Base-by-base conservation (phyloP, 2,329 filamentous ascomycete genomes). In the Monosporascus sp. region DNA sequence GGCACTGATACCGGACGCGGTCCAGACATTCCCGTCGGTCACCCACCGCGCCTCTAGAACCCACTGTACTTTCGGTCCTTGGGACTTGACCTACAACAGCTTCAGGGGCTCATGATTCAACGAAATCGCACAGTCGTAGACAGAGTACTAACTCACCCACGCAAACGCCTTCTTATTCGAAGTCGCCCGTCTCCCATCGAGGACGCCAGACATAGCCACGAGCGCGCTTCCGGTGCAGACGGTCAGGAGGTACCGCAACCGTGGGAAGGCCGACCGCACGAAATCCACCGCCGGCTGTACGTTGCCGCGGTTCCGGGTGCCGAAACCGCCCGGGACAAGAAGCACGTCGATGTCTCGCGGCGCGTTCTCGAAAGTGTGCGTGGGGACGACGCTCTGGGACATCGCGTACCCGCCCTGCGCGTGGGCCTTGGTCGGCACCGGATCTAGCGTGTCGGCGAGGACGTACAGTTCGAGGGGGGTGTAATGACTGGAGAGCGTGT, bases 191-290 rank as follows among this genome's bases (percentile, higher is more conserved):
- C 70, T 73, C 0, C 82, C 80, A 55, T 88, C 76, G 31, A 90
- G 65, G 2, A 87, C 66, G 0, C 85, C 85, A 0, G 83, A 72
- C 44, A 72, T 69, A 0, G 85, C 85, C 0, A 81, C 74, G 5
- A 87, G 66, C 3, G 77, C 77, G 5, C 81, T 74, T 0, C 86
- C 86, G 2, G 84, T 89, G 66, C 87, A 89, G 1, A 89, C 76
- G 0, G 84, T 86, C 44, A 89, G 72, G 14, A 87, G 61, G 57
- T 81, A 80, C 57, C 77, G 69, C 24, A 86, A 63, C 4, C 66
- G 67, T 0, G 78, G 75, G 59, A 74, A 80, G n/a, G 66, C 62
- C 1, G 65, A 64, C 27, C 63, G 60, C 43, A 84, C 66, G 59
- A 77, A 84, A 2, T 74, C 68, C 2, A 79, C 65, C 1, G 75